Base-by-base conservation (phyloP, 1,284 basidiomycete genomes). In the Ustilago bromivora region DNA sequence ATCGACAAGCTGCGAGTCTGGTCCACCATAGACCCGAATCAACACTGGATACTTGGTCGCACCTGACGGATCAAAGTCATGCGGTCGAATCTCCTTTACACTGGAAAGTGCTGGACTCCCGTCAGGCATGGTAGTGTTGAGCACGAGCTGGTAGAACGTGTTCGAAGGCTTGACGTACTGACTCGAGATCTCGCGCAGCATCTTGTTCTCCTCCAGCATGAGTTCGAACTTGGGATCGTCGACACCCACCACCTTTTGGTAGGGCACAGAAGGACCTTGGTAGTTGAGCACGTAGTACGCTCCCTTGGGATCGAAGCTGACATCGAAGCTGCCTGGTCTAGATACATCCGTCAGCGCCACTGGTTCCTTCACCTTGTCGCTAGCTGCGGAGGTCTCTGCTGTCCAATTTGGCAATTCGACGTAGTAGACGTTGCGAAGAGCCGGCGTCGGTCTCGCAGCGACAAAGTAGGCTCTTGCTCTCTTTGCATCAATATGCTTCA, bases 41-140 rank as follows among this genome's bases (percentile, higher is more conserved):
- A 84, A 61, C 12, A 98, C 94, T 0, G 96, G 94, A 84, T 99
- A 98, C 84, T 94, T 94, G 15, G 92, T 95, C 15, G 92, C 93
- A 6, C 96, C 96, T 10, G 93, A 92, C 76, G 93, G 91, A 83
- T 99, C 96, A 90, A 98, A 93, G 74, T 91, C 90, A 6, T 94
- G 94, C 17, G 96, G 96, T 15, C 94, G 90, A 76, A 96, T 90
- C 88, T 98, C 96, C 79, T 92, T 89, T 61, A 93, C 92, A 85
- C 96, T 96, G 58, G 96, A 88, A 82, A 93, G 93, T 92, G 79
- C 23, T 40, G 23, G 23, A 15, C 34, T 63, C 11, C 74, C 74
- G 38, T 71, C 69, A 1, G 54, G 38, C 35, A 66, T 43, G 4
- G 77, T 78, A 38, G 66, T 61, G 57, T 75, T 83, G 56, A 70